phyloP scores from a whole-genome alignment of 768 basidiomycete species.

The Ramaria rubella region DNA sequence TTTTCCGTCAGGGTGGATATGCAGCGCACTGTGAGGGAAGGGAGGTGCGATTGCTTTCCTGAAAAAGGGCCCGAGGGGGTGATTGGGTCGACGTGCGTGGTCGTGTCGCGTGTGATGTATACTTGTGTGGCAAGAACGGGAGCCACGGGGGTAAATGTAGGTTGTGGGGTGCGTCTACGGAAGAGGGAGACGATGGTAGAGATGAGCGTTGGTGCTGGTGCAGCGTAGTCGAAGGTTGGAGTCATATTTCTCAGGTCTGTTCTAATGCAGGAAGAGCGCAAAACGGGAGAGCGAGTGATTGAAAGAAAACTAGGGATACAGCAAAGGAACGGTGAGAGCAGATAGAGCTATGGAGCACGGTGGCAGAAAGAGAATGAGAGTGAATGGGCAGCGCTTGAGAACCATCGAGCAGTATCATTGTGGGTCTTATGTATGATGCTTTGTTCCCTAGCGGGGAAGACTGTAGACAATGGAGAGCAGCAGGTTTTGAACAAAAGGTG shows the following conservation, averaged over 20 bases:
- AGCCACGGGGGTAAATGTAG: neutral
- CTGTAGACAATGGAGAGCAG: neutral
- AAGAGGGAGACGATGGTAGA: neutral
- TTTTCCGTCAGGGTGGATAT: neutral
- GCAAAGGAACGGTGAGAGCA: neutral
- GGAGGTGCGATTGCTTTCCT: neutral
- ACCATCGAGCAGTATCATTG: too few species aligned
- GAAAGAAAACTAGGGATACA: neutral
- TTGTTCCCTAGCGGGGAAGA: too few species aligned
- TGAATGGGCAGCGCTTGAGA: neutral
- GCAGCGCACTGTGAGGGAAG: neutral
- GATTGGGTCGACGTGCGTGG: neutral
- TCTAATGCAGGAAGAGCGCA: too few species aligned
- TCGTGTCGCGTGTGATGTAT: neutral
- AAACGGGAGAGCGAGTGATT: neutral
- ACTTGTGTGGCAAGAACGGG: neutral
- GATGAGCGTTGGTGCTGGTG: neutral
- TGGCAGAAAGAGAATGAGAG: neutral
- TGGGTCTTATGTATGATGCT: too few species aligned
- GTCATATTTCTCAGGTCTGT: too few species aligned
- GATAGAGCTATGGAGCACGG: neutral
- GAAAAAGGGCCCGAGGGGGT: neutral
- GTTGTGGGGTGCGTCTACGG: neutral
- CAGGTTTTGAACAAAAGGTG: neutral
- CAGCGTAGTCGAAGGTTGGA: neutral